Evolutionary conservation across 805 yeast species (phyloP), one percentile per base, ranked within the genome.

Genomic region (Cephaloascus fragrans): DNA sequence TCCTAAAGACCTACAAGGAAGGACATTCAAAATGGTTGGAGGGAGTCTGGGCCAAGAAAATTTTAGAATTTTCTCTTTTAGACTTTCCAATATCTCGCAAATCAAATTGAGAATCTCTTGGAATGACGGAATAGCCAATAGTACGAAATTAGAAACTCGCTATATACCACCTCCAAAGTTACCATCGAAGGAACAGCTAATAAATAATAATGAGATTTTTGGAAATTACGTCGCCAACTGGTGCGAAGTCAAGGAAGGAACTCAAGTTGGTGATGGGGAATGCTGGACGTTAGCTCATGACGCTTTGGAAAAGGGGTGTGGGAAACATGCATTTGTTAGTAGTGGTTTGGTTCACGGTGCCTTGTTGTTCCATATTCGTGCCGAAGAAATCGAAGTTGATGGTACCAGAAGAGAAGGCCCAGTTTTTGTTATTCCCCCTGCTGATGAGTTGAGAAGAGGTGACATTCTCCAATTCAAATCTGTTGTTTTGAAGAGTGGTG

Each of bases 211-310:
- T 35, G 42, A 55, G 18, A 55, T 53, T 37, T 75, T 57, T 47
- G 77, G 79, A n/a, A 72, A 68, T 16, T 67, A 73, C 45, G 62
- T 75, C 9, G 78, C 77, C 3, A 56, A 65, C 20, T 75, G 81
- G 82, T 61, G 70, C 50, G 75, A 72, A 44, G 67, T 62, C 18
- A 62, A 64, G 17, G 45, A 56, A 26, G 78, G 78, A 5, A 57
- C 62, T 36, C 52, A 55, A 37, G 77, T 75, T 9, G 79, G 77
- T 2, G 52, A 65, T 32, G 82, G 82, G 4, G 80, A 75, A 46
- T 75, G 82, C 46, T 75, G 80, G 80, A 76, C 76, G 26, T 61
- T 75, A 41, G 81, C 80, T 0, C 69, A 62, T 38, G 73, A 72
- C 37, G 78, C 80, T 0, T 55, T 75, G 33, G 51, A 57, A 37